A percentile compares a stretch with the other conserved stretches of the same genome.
Evolutionary conservation across 2,329 filamentous ascomycete genomes (phyloP).

Genomic region (Bisporella sp.): DNA sequence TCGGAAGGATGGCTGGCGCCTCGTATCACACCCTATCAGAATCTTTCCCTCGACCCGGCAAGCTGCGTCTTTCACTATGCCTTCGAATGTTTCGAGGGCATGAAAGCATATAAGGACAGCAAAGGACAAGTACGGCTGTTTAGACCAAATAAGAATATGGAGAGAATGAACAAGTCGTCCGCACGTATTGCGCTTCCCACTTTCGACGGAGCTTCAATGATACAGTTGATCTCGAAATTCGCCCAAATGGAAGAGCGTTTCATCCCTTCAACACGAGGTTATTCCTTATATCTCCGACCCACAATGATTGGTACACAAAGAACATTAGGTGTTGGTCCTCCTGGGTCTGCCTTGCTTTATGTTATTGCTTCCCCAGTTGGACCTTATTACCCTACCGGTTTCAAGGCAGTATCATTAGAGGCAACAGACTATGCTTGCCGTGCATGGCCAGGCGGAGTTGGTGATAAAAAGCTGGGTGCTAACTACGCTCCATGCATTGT

Average conservation of each 20-base stretch:
- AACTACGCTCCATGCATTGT: conserved; percentile 99
- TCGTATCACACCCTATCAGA: conserved; percentile 88
- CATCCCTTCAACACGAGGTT: conserved; percentile 80
- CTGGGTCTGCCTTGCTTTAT: conserved; percentile 84
- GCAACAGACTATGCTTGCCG: conserved; percentile 95
- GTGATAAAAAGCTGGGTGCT: conserved; percentile 96
- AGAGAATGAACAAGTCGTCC: conserved; percentile 82
- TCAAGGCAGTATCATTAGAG: conserved; percentile 94
- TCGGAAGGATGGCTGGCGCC: conserved; percentile 67
- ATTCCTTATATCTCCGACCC: conserved; percentile 90
- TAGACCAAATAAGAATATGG: conserved; percentile 95
- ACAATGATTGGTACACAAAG: conserved; percentile 97
- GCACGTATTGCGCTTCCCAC: conserved; percentile 89
- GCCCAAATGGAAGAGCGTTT: conserved; percentile 79
- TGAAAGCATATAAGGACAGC: conserved; percentile 96
- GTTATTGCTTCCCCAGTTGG: conserved; percentile 95
- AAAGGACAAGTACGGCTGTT: conserved; percentile 76
- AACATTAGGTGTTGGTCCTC: conserved; percentile 88
- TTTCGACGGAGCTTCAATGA: conserved; percentile 67
- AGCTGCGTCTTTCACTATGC: conserved; percentile 98
- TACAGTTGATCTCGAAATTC: conserved; percentile 74
- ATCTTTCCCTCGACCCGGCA: conserved; percentile 91
- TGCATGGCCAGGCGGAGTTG: conserved; percentile 95
- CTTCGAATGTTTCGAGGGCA: conserved; percentile 96
- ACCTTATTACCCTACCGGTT: conserved; percentile 96